Conservation (phyloP, 768 basidiomycete species). For the Clavaria fumosa region DNA sequence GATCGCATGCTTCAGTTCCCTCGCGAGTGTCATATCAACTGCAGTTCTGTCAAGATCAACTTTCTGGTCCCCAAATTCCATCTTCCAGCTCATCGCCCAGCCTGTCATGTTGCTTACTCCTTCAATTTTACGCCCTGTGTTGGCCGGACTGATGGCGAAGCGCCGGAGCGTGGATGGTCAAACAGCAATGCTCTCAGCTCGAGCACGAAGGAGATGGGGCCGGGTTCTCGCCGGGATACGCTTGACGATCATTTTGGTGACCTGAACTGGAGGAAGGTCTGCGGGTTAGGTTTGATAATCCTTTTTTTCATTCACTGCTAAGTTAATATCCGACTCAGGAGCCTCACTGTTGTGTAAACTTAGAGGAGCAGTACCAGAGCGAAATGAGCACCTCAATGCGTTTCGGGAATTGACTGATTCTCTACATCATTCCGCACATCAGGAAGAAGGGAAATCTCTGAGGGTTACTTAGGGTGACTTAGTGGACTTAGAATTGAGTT, state of each 20-base stretch:
- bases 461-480: too few species aligned
- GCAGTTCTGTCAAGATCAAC: slow-evolving; percentile 2
- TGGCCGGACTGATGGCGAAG: slow-evolving; percentile 19
- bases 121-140: slow-evolving; percentile 17
- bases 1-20: slow-evolving; percentile 1
- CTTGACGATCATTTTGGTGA: slow-evolving; percentile 24
- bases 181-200: slow-evolving; percentile 17
- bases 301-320: background rate
- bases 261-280: slow-evolving; percentile 21
- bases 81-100: slow-evolving; percentile 17
- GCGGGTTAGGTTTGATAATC: slow-evolving; percentile 12
- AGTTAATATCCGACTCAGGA: too few species aligned
- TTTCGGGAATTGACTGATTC: too few species aligned
- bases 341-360: too few species aligned
- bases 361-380: too few species aligned
- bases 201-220: slow-evolving; percentile 24
- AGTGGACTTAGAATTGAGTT: too few species aligned
- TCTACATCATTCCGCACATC: too few species aligned
- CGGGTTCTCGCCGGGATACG: slow-evolving; percentile 18
- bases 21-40: background rate
- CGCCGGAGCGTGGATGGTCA: slow-evolving; percentile 24
- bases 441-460: too few species aligned
- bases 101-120: slow-evolving; percentile 18
- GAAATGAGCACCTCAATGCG: too few species aligned
- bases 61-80: slow-evolving; percentile 24